phyloP scores from a whole-genome alignment of 176 grass and related monocot genomes.

The Oryza longistaminata region DNA sequence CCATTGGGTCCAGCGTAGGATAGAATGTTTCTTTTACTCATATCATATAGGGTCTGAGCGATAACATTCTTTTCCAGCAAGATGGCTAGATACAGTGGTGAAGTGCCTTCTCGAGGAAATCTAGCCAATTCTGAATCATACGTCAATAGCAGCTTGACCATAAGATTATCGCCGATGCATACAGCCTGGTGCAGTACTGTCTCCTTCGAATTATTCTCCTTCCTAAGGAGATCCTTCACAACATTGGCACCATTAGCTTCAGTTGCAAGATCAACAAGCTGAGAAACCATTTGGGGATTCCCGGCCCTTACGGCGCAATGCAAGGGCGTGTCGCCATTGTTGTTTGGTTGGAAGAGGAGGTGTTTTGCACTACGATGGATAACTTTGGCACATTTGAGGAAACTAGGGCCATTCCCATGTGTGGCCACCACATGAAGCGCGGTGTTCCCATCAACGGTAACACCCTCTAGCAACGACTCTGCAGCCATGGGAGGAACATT shows the following conservation, averaged over 20 bases:
- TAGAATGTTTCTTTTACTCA: neutral
- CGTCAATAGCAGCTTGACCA: neutral
- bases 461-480: no score
- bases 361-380: no score
- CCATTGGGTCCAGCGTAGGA: neutral
- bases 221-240: neutral
- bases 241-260: neutral
- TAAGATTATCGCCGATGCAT: neutral
- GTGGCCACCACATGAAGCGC: no score
- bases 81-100: neutral
- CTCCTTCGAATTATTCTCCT: neutral
- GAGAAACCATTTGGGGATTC: neutral
- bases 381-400: no score
- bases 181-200: neutral
- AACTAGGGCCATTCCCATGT: no score
- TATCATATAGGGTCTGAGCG: neutral
- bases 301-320: neutral
- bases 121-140: neutral
- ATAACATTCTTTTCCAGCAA: neutral
- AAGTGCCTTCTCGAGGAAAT: neutral
- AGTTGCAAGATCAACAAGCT: neutral
- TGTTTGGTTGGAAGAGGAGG: no score
- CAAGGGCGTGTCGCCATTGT: neutral
- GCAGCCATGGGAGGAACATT: no score
- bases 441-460: no score